A percentile compares a stretch with the other conserved stretches of the same genome.
Evolutionary conservation across 2,329 filamentous ascomycete species (phyloP).

Genomic region (Arachnomyces sp.): DNA sequence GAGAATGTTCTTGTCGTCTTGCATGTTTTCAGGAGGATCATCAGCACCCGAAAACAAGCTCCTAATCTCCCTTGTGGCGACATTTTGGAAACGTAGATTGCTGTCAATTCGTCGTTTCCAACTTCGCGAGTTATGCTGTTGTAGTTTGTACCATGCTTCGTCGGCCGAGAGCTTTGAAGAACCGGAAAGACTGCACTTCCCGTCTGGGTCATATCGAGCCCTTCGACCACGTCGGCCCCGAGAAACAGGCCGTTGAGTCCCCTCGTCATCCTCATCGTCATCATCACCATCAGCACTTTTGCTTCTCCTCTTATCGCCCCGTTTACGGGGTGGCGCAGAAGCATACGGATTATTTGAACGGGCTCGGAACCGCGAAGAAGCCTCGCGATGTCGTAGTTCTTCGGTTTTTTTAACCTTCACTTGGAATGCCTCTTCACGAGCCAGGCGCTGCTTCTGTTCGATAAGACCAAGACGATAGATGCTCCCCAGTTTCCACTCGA

Average conservation of each 20-base stretch:
- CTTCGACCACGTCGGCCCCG: slow-evolving; percentile 30
- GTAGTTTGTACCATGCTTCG: slow-evolving; percentile 67
- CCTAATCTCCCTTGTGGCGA: slow-evolving; percentile 70
- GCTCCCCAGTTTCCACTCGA: slow-evolving; percentile 92
- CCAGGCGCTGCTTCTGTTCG: slow-evolving; percentile 83
- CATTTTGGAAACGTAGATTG: slow-evolving; percentile 60
- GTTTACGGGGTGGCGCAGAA: slow-evolving; percentile 30
- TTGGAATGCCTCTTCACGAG: slow-evolving; percentile 81
- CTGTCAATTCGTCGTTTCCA: slow-evolving; percentile 89
- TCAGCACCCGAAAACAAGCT: slow-evolving; percentile 75
- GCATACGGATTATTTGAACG: slow-evolving; percentile 43
- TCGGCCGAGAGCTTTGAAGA: slow-evolving; percentile 64
- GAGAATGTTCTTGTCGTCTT: slow-evolving; percentile 77
- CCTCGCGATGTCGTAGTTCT: slow-evolving; percentile 52
- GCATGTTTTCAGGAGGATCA: slow-evolving; percentile 69
- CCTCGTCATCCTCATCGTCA: slow-evolving; percentile 17
- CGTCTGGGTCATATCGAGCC: slow-evolving; percentile 70
- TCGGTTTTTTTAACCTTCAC: slow-evolving; percentile 79
- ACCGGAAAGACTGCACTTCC: slow-evolving; percentile 63
- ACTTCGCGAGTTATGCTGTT: slow-evolving; percentile 75
- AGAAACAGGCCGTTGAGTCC: slow-evolving; percentile 18
- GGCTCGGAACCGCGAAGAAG: slow-evolving; percentile 46
- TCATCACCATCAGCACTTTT: slow-evolving; percentile 46
- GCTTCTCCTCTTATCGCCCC: slow-evolving; percentile 41
- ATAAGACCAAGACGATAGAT: slow-evolving; percentile 85